Percentiles rank a stretch among this genome's conserved stretches.
Evolutionary conservation across 306 rosid species (phyloP).

Genomic region (Sicyos edulis): DNA sequence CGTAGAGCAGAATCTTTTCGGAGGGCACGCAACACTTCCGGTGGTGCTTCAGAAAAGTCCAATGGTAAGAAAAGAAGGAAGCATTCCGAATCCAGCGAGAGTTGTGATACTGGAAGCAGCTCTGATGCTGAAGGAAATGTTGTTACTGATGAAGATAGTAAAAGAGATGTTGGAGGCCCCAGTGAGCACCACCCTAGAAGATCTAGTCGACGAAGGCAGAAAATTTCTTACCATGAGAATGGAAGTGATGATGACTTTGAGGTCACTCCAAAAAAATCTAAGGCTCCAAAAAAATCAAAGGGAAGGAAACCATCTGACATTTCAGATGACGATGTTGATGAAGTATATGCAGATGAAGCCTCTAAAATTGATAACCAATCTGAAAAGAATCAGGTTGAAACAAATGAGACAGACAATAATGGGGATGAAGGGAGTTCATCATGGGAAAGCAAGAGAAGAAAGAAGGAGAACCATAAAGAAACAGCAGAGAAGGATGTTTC

Average conservation of each 20-base stretch:
- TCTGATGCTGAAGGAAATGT: conserved; percentile 52
- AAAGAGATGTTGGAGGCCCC: conserved; percentile 24
- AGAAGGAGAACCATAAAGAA: conserved; percentile 30
- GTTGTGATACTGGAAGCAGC: conserved; percentile 39
- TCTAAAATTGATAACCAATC: conserved; percentile 25
- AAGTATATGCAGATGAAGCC: conserved; percentile 31
- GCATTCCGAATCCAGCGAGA: conserved; percentile 55
- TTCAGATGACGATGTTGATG: conserved; percentile 25
- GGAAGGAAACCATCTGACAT: conserved; percentile 32
- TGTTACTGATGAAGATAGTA: conserved; percentile 29
- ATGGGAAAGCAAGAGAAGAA: conserved; percentile 26
- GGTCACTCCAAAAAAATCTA: conserved; percentile 30
- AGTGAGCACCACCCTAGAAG: conserved; percentile 53
- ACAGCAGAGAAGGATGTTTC: conserved; percentile 17
- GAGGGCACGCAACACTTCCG: conserved; percentile 26
- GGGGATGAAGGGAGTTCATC: conserved; percentile 27
- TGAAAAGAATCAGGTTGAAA: no score
- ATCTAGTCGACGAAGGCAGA: conserved; percentile 61
- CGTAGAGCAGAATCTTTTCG: conserved; percentile 26
- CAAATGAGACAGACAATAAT: conserved; percentile 27
- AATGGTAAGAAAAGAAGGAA: conserved; percentile 49
- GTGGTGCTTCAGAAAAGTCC: conserved; percentile 32
- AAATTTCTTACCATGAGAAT: conserved; percentile 66
- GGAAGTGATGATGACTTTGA: conserved; percentile 38
- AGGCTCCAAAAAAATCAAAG: no score